phyloP scores from a whole-genome alignment of 1,139 yeast species.

The Yamadazyma sp. region DNA sequence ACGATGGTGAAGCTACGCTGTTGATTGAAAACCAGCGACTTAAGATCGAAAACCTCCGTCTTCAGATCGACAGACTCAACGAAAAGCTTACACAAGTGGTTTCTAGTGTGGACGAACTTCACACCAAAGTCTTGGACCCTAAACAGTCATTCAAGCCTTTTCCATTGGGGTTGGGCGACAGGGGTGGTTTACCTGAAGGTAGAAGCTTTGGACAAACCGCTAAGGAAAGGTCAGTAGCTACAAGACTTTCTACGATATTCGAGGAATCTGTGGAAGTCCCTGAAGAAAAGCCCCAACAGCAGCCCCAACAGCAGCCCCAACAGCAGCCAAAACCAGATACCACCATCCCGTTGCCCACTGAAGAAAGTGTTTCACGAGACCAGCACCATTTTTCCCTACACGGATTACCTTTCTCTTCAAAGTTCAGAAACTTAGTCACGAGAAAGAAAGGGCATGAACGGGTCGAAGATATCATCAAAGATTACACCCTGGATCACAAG shows the following conservation, averaged over 20 bases:
- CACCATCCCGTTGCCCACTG: too few species aligned
- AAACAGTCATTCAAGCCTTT: conserved; percentile 6
- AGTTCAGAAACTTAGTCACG: conserved; percentile 8
- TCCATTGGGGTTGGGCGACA: conserved; percentile 6
- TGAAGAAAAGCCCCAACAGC: conserved; percentile 5
- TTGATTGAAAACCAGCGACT: too few species aligned
- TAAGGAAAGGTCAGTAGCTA: not conserved
- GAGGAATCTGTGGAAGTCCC: conserved; percentile 5
- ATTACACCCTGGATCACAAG: conserved; percentile 4
- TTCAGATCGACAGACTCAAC: not conserved
- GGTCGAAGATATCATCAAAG: conserved; percentile 2
- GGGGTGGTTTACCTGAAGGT: too few species aligned
- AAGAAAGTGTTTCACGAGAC: not conserved
- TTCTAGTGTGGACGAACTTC: not conserved
- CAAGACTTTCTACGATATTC: conserved; percentile 6
- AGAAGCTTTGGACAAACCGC: not conserved
- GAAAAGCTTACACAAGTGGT: not conserved
- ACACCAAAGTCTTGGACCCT: not conserved
- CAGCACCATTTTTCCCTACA: conserved; percentile 17
- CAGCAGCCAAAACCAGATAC: too few species aligned
- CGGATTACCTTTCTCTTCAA: conserved; percentile 20
- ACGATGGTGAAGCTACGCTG: too few species aligned
- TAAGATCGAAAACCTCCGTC: not conserved
- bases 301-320: not conserved
- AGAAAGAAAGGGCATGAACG: not conserved